These are phyloP conservation scores for Solanum verrucosum DNA, from an alignment of 257 asterid genomes.

Conservation along the genomic window DNA sequence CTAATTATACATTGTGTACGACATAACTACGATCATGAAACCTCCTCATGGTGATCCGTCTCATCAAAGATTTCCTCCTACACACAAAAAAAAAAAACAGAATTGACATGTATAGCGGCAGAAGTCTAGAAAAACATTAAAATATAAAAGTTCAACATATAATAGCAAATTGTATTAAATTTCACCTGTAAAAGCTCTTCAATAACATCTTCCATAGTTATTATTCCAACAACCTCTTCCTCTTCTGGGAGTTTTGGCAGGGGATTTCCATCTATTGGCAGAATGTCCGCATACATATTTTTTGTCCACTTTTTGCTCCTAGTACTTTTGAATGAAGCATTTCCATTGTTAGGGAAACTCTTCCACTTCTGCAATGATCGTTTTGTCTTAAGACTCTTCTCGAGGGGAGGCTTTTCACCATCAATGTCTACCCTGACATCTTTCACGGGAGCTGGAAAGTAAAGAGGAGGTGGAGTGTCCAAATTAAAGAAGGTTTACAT, in stretches of 20 bases:
- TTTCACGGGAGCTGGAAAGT: slow-evolving; percentile 24
- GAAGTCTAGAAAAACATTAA: not conserved
- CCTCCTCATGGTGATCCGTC: slow-evolving; percentile 73
- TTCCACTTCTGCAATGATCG: slow-evolving; percentile 63
- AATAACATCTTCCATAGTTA: slow-evolving; percentile 97
- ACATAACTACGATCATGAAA: slow-evolving; percentile 25
- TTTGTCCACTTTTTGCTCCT: slow-evolving; percentile 79
- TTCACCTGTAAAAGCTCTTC: slow-evolving; percentile 94
- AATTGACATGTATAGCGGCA: not conserved
- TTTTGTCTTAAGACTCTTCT: slow-evolving; percentile 36
- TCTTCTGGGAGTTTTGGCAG: slow-evolving; percentile 78
- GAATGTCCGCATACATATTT: slow-evolving; percentile 80
- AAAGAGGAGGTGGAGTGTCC: not conserved
- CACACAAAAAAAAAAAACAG: not conserved
- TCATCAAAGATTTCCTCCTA: slow-evolving; percentile 94
- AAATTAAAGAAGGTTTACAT: not conserved
- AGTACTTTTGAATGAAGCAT: slow-evolving; percentile 36
- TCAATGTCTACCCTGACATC: slow-evolving; percentile 70
- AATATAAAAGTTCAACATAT: not conserved
- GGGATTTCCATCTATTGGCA: slow-evolving; percentile 67
- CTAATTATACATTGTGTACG: not conserved
- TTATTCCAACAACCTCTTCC: slow-evolving; percentile 87
- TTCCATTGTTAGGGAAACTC: slow-evolving; percentile 65
- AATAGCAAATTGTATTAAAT: not conserved
- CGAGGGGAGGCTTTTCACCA: slow-evolving; percentile 34